These are phyloP conservation scores for Trifolium subterraneum DNA, from an alignment of 306 rosid species.

Conservation along the genomic window DNA sequence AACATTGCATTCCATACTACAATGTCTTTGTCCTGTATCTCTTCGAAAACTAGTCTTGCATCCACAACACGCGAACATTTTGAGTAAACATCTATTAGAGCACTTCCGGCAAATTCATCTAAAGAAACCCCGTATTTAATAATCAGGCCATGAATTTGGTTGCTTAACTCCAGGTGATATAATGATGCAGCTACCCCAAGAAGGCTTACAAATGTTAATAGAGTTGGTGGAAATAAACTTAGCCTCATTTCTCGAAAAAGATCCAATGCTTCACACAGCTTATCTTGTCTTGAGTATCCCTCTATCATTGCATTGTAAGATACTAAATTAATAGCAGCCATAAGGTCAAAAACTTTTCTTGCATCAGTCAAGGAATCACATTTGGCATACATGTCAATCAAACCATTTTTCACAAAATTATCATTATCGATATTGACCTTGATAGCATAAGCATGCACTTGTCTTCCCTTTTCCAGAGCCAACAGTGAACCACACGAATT, in stretches of 20 bases:
- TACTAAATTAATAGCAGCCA: constrained; percentile 61
- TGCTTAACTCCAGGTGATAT: constrained; percentile 62
- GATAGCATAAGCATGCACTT: constrained; percentile 74
- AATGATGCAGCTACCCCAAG: constrained; percentile 77
- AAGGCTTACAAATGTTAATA: constrained; percentile 82
- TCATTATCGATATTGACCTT: constrained; percentile 71
- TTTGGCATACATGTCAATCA: constrained; percentile 92
- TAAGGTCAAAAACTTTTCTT: constrained; percentile 63
- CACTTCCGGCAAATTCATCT: constrained; percentile 80
- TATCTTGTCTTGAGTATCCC: constrained; percentile 74
- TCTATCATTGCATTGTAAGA: constrained; percentile 95
- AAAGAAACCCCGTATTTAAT: constrained; percentile 69
- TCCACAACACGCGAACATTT: constrained; percentile 70
- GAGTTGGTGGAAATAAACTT: constrained; percentile 58
- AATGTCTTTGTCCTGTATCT: constrained; percentile 68
- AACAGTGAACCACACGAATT: constrained; percentile 80
- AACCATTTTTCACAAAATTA: constrained; percentile 76
- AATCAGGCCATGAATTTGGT: constrained; percentile 74
- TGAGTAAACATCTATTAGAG: constrained; percentile 83
- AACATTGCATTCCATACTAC: constrained; percentile 93
- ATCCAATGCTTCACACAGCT: constrained; percentile 63
- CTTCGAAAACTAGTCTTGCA: constrained; percentile 78
- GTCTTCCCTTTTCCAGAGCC: constrained; percentile 70
- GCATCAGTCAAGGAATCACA: constrained; percentile 73
- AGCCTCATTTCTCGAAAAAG: constrained; percentile 71